Evolutionary conservation across 108 stramenopile species (phyloP), one percentile per base, ranked within the genome.

Genomic region (Fragilariopsis cylindrus): DNA sequence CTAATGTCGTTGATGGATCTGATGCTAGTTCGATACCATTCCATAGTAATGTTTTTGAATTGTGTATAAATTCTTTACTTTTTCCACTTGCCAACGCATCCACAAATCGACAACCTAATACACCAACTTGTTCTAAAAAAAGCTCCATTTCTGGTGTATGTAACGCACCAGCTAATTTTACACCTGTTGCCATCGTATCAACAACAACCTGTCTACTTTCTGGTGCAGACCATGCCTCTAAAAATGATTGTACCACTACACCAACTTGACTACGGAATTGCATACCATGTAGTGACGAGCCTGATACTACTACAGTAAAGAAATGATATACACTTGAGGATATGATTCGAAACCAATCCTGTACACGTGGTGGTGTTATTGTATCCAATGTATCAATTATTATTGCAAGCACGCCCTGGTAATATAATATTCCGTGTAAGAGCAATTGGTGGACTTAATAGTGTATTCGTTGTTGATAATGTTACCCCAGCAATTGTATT

Each of bases 131-230:
- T 48, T 90, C 85, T 58, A 90, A 57, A 18, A 82, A 71, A 18
- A 74, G 66, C 52, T 84, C 64, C 49, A 86, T 72, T 78, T 94
- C 93, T 4, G 90, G 90, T 47, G 93, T 91, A 67, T 88, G 82
- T 75, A 89, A 57, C 8, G 88, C 87, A 70, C 88, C 87, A 6
- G 81, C 65, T 7, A 88, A 47, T 66, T 90, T 87, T 54, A 93
- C 86, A 53, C 81, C 48, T 6, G 76, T 57, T 4, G 86, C 90
- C 70, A 84, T 90, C 30, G 76, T 72, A 79, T 93, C 92, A 6
- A 90, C 73, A 76, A 85, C 76, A 15, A 79, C 84, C 74, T 90
- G 90, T 53, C 90, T 69, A 18, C 84, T 77, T 13, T 75, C 79
- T 6, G 84, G 83, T 1, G 84, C 81, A 52, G 81, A 80, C 44